A percentile compares a stretch with the other conserved stretches of the same genome.
Evolutionary conservation across 1,284 basidiomycete genomes (phyloP).

Genomic region (Ceratobasidium papillatum): DNA sequence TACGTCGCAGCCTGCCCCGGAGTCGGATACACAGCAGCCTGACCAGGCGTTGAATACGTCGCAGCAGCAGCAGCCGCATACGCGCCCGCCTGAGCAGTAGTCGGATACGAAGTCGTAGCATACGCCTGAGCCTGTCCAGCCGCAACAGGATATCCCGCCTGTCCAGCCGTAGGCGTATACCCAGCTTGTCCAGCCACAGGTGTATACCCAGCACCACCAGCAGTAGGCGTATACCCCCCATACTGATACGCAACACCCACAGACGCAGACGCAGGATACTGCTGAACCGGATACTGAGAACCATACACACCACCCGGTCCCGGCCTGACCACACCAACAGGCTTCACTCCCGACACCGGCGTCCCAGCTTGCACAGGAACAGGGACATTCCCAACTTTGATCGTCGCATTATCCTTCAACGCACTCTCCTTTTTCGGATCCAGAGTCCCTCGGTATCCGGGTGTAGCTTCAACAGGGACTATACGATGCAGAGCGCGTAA

Average conservation of each 20-base stretch:
- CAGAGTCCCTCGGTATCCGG: constrained; percentile 78
- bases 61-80: neutral
- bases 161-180: neutral
- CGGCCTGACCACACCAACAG: neutral
- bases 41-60: neutral
- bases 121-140: neutral
- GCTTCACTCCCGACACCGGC: neutral
- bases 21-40: constrained; percentile 2
- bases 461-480: constrained; percentile 64
- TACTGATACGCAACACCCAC: neutral
- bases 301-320: neutral
- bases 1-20: neutral
- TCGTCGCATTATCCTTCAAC: constrained; percentile 74
- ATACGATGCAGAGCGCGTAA: constrained; percentile 74
- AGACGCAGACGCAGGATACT: too few species aligned
- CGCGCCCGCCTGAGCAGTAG: too few species aligned
- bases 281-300: neutral
- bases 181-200: neutral
- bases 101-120: neutral
- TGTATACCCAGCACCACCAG: neutral
- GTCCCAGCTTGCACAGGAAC: neutral
- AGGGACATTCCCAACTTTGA: constrained; percentile 54
- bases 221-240: constrained; percentile 1
- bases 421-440: constrained; percentile 65
- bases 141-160: neutral